Evolutionary conservation across 225 moss, liverwort and hornwort genomes (phyloP).

Genomic region (Rhytidiadelphus loreus): DNA sequence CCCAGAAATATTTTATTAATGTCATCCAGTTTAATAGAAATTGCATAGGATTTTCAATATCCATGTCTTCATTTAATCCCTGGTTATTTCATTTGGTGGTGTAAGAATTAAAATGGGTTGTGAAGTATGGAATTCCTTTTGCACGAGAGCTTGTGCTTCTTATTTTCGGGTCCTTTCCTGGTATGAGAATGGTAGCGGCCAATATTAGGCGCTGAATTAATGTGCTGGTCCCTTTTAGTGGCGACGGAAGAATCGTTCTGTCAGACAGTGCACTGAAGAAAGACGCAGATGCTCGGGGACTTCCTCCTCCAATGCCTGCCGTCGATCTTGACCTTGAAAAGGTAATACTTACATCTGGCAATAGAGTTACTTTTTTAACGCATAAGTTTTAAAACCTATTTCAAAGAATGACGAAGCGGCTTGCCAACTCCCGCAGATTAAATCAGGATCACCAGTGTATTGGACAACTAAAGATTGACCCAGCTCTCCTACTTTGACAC

Average conservation of each 20-base stretch:
- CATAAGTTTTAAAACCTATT: not conserved
- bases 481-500: not conserved
- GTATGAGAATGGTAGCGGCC: not conserved
- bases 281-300: slow-evolving; percentile 53
- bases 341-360: slow-evolving; percentile 11
- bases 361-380: no score
- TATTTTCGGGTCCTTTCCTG: not conserved
- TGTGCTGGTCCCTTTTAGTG: slow-evolving; percentile 39
- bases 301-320: slow-evolving; percentile 74
- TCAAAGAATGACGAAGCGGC: not conserved
- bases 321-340: slow-evolving; percentile 97
- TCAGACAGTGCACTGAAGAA: slow-evolving; percentile 61
- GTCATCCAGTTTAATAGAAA: not conserved
- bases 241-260: slow-evolving; percentile 80
- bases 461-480: not conserved
- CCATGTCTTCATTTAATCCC: not conserved
- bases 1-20: not conserved
- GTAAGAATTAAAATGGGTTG: not conserved
- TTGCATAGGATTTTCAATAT: not conserved
- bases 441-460: not conserved
- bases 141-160: not conserved
- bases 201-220: not conserved
- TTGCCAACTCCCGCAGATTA: not conserved
- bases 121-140: not conserved
- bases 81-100: not conserved